These are phyloP conservation scores for Penicillium roqueforti DNA, from an alignment of 495 filamentous ascomycete genomes.

Conservation along the genomic window DNA sequence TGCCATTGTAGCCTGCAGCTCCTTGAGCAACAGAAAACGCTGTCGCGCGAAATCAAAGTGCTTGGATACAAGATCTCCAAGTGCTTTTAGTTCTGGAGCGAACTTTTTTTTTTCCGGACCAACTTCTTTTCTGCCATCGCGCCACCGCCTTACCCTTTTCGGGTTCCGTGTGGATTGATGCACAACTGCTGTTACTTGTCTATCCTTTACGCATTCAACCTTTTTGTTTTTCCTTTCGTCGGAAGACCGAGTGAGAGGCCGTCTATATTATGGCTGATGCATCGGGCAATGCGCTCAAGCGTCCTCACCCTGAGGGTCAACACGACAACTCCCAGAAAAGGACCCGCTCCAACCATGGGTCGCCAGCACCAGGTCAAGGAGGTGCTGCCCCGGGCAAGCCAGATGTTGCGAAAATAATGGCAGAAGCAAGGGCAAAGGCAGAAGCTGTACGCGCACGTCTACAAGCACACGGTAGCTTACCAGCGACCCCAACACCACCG, in stretches of 20 bases:
- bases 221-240: neutral
- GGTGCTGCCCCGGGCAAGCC: slow-evolving; percentile 39
- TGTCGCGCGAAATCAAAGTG: slow-evolving; percentile 31
- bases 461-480: slow-evolving; percentile 40
- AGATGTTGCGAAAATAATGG: slow-evolving; percentile 58
- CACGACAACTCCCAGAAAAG: slow-evolving; percentile 53
- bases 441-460: slow-evolving; percentile 55
- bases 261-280: slow-evolving; percentile 48
- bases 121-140: slow-evolving; percentile 33
- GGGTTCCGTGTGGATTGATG: slow-evolving; percentile 12
- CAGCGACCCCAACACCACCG: slow-evolving; percentile 28
- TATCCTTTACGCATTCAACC: neutral
- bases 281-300: slow-evolving; percentile 51
- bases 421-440: slow-evolving; percentile 59
- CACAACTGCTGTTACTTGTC: neutral
- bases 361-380: slow-evolving; percentile 44
- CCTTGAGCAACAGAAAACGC: slow-evolving; percentile 41
- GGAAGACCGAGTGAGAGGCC: slow-evolving; percentile 5
- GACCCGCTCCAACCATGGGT: slow-evolving; percentile 57
- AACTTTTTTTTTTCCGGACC: slow-evolving; percentile 23
- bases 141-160: slow-evolving; percentile 22
- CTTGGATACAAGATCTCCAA: slow-evolving; percentile 25
- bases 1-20: slow-evolving; percentile 49
- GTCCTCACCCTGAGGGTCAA: slow-evolving; percentile 54
- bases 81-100: slow-evolving; percentile 23